These are phyloP conservation scores for Breynia disticha DNA, from an alignment of 441 rosid genomes.

Conservation along the genomic window DNA sequence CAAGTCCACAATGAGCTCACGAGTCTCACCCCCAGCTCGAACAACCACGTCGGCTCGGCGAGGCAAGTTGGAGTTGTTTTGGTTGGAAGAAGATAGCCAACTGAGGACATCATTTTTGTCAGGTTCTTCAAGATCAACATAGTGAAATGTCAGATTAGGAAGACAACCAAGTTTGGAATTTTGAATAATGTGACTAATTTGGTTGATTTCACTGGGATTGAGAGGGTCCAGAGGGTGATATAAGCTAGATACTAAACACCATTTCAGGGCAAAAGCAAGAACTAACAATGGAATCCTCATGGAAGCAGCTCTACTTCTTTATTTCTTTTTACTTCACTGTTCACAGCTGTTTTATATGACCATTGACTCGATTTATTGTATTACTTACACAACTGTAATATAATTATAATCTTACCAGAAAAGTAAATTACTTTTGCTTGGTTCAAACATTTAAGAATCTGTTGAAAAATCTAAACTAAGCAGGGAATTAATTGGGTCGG, in stretches of 20 bases:
- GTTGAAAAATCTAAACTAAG: too few relatives aligned
- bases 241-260: conserved; percentile 16
- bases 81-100: conserved; percentile 31
- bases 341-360: conserved; percentile 3
- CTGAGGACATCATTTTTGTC: conserved; percentile 43
- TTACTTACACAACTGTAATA: not conserved
- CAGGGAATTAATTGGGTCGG: too few relatives aligned
- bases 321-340: conserved; percentile 6
- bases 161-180: conserved; percentile 30
- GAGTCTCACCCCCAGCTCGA: conserved; percentile 43
- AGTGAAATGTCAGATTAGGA: conserved; percentile 55
- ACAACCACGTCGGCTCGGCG: conserved; percentile 53
- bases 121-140: conserved; percentile 68
- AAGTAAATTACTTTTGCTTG: conserved; percentile 7
- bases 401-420: not conserved
- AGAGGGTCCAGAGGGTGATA: conserved; percentile 67
- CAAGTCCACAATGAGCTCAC: conserved; percentile 47
- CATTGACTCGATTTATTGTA: not conserved
- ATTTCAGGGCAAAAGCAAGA: conserved; percentile 26
- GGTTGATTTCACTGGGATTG: conserved; percentile 43
- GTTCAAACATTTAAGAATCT: too few relatives aligned
- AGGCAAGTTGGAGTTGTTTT: conserved; percentile 15
- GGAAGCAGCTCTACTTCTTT: conserved; percentile 2
- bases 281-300: conserved; percentile 27
- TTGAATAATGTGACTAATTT: conserved; percentile 29